Conservation (phyloP, 2,329 filamentous ascomycete species). For the Fusarium torreyae region DNA sequence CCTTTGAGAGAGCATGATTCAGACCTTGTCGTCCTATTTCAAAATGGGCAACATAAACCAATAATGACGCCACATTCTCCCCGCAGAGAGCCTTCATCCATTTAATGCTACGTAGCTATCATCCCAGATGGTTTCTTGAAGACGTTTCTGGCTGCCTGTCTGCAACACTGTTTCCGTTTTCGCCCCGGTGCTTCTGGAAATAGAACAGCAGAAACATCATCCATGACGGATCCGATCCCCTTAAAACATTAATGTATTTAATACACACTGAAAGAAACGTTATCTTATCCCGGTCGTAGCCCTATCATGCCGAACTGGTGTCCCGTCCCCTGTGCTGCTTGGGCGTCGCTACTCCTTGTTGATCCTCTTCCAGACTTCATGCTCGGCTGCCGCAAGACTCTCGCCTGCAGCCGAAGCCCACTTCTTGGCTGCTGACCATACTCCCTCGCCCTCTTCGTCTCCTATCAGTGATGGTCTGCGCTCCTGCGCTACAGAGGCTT, state of each 20-base stretch:
- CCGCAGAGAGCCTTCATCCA: constrained; percentile 42
- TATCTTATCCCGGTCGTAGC: constrained; percentile 38
- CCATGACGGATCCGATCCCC: constrained; percentile 37
- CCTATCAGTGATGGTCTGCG: constrained; percentile 41
- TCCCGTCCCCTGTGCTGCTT: constrained; percentile 13
- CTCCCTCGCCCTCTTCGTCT: constrained; percentile 59
- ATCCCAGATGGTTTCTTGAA: constrained; percentile 29
- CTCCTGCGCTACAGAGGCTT: constrained; percentile 52
- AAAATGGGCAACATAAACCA: constrained; percentile 48
- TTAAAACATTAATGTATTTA: constrained; percentile 47
- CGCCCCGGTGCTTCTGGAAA: constrained; percentile 43
- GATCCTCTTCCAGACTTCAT: constrained; percentile 74
- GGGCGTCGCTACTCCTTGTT: constrained; percentile 65
- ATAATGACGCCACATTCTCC: constrained; percentile 37
- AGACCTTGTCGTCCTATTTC: constrained; percentile 37
- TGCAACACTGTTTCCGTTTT: constrained; percentile 33
- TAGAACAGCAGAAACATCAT: constrained; percentile 47
- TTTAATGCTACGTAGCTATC: constrained; percentile 32
- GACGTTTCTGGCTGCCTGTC: constrained; percentile 27
- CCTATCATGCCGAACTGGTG: constrained; percentile 33
- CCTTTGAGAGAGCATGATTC: constrained; percentile 38
- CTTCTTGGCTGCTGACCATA: constrained; percentile 72
- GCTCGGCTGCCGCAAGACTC: constrained; percentile 71
- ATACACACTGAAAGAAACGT: constrained; percentile 40
- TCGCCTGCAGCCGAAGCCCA: constrained; percentile 70